Percentiles rank a stretch among this genome's conserved stretches.
Conservation (phyloP, 2,329 filamentous ascomycete genomes). For the Penicillium fuscoglaucum region DNA sequence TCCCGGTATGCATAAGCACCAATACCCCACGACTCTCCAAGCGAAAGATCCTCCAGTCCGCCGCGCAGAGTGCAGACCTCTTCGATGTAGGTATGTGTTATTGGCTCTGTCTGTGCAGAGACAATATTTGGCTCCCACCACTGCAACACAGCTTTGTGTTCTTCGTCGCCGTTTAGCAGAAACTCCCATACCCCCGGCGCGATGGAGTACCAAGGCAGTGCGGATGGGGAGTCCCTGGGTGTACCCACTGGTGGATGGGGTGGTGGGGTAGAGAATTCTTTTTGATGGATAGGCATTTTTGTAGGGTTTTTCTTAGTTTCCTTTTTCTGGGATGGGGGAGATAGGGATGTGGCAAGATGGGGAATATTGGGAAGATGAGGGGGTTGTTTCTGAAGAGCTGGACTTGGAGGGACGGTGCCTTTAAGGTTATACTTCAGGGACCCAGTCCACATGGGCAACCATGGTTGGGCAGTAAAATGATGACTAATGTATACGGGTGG, state of each 20-base stretch:
- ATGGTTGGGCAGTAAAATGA: neutral
- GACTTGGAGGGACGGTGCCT: neutral
- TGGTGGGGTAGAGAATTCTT: conserved; percentile 28
- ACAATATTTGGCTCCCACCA: conserved; percentile 40
- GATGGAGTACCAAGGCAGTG: conserved; percentile 26
- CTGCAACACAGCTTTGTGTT: conserved; percentile 35
- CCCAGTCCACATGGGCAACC: neutral
- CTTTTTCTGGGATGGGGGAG: neutral
- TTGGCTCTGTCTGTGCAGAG: conserved; percentile 25
- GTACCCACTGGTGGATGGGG: conserved; percentile 22
- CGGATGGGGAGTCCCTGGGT: conserved; percentile 12
- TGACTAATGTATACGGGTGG: neutral
- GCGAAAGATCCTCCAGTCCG: conserved; percentile 36
- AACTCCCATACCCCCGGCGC: conserved; percentile 41
- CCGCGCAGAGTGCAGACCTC: conserved; percentile 43
- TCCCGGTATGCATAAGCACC: conserved; percentile 45
- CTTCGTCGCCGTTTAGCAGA: conserved; percentile 36
- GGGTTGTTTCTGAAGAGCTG: neutral
- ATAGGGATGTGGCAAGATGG: neutral
- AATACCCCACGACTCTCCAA: conserved; percentile 34
- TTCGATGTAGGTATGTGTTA: conserved; percentile 42
- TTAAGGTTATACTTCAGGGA: conserved; percentile 4
- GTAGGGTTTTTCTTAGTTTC: neutral
- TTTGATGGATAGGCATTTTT: conserved; percentile 21
- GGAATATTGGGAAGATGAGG: neutral